phyloP scores from a whole-genome alignment of 176 grass and related monocot genomes.

The Sorghum bicolor region Sorghum_bicolor_NCBIv3 NC_012872.2:58042501-58043000 shows the following conservation, averaged over 20 bases:
- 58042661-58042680: slow-evolving; percentile 32
- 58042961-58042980: slow-evolving; percentile 35
- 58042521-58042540: slow-evolving; percentile 25
- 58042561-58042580: slow-evolving; percentile 98
- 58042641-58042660: slow-evolving; percentile 53
- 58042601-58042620: slow-evolving; percentile 95
- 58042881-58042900: slow-evolving; percentile 56
- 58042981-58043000: slow-evolving; percentile 52
- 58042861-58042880: slow-evolving; percentile 46
- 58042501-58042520: slow-evolving; percentile 13
- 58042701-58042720: slow-evolving; percentile 36
- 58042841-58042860: slow-evolving; percentile 39
- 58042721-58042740: background rate
- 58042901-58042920: slow-evolving; percentile 50
- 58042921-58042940: slow-evolving; percentile 51
- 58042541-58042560: slow-evolving; percentile 60
- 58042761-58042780: background rate
- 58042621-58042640: slow-evolving; percentile 97
- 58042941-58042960: slow-evolving; percentile 42
- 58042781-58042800: slow-evolving; percentile 19
- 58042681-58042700: background rate
- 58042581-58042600: slow-evolving; percentile 97
- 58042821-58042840: slow-evolving; percentile 36
- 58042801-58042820: background rate
- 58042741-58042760: background rate